Evolutionary conservation across 768 basidiomycete genomes (phyloP).

Genomic region (Mrakia frigida): DNA sequence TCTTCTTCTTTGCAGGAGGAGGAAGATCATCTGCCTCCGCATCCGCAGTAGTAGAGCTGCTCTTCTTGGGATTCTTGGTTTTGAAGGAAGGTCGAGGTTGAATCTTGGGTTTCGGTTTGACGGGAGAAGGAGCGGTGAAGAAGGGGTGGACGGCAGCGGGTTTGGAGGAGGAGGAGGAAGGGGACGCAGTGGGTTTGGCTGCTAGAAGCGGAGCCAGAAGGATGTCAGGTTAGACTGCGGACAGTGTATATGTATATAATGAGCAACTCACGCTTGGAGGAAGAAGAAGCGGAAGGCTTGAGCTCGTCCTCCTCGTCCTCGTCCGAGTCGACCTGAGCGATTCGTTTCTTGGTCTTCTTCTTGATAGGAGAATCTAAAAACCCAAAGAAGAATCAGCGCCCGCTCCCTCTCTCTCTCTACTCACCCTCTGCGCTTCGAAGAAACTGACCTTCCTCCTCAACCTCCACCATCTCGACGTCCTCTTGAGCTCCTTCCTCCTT

Average conservation of each 20-base stretch:
- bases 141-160: background rate
- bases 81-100: background rate
- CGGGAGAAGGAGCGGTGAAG: background rate
- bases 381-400: background rate
- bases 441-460: background rate
- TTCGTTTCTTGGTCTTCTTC: background rate
- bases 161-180: background rate
- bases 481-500: background rate
- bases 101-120: no score
- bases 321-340: background rate
- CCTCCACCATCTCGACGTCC: background rate
- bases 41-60: background rate
- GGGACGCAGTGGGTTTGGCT: background rate
- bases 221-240: background rate
- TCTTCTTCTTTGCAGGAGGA: background rate
- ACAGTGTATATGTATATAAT: no score
- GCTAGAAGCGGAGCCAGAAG: background rate
- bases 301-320: constrained; percentile 1
- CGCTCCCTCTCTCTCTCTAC: background rate
- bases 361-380: background rate
- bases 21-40: background rate
- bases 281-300: background rate
- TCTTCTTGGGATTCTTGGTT: background rate
- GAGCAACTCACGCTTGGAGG: background rate
- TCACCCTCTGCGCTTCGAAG: no score